phyloP scores from a whole-genome alignment of 192 early-diverging fungal genomes.

The Endogone sp. region DNA sequence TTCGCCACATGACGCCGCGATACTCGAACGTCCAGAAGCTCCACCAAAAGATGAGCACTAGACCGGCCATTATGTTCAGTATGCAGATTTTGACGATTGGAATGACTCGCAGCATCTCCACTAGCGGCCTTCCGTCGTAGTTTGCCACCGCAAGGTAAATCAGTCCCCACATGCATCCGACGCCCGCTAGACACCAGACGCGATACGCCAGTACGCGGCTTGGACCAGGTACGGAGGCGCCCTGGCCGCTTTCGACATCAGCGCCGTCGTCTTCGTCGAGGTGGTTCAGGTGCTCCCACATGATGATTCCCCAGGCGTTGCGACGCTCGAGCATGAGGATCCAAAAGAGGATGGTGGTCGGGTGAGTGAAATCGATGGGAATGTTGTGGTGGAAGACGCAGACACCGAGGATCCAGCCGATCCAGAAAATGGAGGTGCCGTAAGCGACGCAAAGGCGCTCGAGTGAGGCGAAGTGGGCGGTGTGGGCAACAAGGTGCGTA shows the following conservation, averaged over 20 bases:
- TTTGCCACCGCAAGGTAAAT: slow-evolving; percentile 28
- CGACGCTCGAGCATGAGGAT: slow-evolving; percentile 41
- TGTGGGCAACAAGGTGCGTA: slow-evolving; percentile 37
- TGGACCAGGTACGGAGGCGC: too few relatives aligned
- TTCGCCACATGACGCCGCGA: slow-evolving; percentile 46
- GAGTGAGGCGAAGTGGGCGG: slow-evolving; percentile 30
- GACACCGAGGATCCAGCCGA: slow-evolving; percentile 45
- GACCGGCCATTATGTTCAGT: slow-evolving; percentile 36
- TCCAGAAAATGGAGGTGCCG: slow-evolving; percentile 54
- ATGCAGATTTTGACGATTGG: slow-evolving; percentile 21
- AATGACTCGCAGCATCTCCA: slow-evolving; percentile 26
- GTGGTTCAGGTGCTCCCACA: slow-evolving; percentile 46
- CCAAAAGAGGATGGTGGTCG: slow-evolving; percentile 42
- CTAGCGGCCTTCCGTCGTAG: slow-evolving; percentile 22
- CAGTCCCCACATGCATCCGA: slow-evolving; percentile 45
- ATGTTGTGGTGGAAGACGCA: slow-evolving; percentile 41
- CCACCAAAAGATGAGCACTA: slow-evolving; percentile 49
- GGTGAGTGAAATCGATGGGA: too few relatives aligned
- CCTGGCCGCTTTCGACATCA: slow-evolving; percentile 17
- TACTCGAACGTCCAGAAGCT: slow-evolving; percentile 58
- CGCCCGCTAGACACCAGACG: slow-evolving; percentile 44
- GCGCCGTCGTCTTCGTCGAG: slow-evolving; percentile 36
- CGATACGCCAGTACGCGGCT: slow-evolving; percentile 29
- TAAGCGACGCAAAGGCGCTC: slow-evolving; percentile 51
- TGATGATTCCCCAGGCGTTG: slow-evolving; percentile 51